phyloP scores from a whole-genome alignment of 768 basidiomycete genomes.

The Roridomyces roridus region DNA sequence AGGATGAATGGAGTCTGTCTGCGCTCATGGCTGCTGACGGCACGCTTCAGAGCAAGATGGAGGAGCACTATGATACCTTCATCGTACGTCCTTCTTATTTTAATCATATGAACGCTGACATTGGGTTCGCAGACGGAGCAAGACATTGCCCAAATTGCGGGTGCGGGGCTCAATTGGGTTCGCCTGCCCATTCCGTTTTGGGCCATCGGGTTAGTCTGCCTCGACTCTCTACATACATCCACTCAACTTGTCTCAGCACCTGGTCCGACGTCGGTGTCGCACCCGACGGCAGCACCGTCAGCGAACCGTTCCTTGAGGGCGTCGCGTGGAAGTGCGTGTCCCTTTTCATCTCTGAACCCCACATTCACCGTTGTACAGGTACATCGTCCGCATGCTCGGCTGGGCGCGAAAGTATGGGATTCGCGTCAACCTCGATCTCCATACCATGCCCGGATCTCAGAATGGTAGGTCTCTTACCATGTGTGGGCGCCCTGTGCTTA shows the following conservation, averaged over 20 bases:
- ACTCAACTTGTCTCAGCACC: too few relatives aligned
- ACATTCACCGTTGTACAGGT: conserved; percentile 37
- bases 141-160: conserved; percentile 90
- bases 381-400: too few relatives aligned
- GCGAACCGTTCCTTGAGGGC: conserved; percentile 76
- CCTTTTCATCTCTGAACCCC: background rate
- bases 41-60: conserved; percentile 57
- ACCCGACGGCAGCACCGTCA: background rate
- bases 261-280: conserved; percentile 52
- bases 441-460: conserved; percentile 84
- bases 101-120: background rate
- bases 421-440: conserved; percentile 81
- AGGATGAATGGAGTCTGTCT: conserved; percentile 81
- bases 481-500: too few relatives aligned
- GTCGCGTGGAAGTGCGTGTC: conserved; percentile 73
- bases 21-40: conserved; percentile 69
- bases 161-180: conserved; percentile 88
- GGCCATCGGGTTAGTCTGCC: conserved; percentile 73
- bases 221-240: background rate
- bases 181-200: conserved; percentile 86
- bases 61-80: conserved; percentile 85
- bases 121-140: conserved; percentile 86
- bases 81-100: conserved; percentile 61
- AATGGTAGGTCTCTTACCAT: conserved; percentile 47
- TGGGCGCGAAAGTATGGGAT: conserved; percentile 90